Conservation (phyloP, 805 yeast species). For the Saturnispora zaruensis region DNA sequence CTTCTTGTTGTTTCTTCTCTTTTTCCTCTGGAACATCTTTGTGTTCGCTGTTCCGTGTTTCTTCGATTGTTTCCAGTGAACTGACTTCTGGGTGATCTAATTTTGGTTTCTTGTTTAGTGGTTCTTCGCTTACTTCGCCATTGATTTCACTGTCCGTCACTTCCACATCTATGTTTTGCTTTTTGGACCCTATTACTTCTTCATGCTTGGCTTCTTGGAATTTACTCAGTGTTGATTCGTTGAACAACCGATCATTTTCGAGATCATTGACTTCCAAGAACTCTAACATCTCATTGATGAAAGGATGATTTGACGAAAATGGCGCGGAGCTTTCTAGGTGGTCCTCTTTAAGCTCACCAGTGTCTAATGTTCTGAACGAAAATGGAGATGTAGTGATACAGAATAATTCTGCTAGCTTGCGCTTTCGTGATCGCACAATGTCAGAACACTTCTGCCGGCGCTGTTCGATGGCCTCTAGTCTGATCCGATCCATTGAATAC, state of each 20-base stretch:
- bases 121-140: not conserved
- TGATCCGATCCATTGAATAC: slow-evolving; percentile 32
- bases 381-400: slow-evolving; percentile 47
- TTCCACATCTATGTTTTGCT: slow-evolving; percentile 13
- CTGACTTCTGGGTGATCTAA: not conserved
- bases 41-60: not conserved
- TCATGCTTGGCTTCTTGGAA: not conserved
- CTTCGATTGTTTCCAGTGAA: not conserved
- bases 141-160: not conserved
- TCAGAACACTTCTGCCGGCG: slow-evolving; percentile 35
- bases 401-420: slow-evolving; percentile 54
- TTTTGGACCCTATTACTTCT: not conserved
- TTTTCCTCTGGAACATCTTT: not conserved
- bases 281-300: slow-evolving; percentile 25
- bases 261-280: slow-evolving; percentile 48
- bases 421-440: slow-evolving; percentile 42
- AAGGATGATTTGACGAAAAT: not conserved
- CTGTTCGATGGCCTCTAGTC: slow-evolving; percentile 38
- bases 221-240: slow-evolving; percentile 2
- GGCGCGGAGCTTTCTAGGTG: not conserved
- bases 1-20: not conserved
- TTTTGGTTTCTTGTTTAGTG: slow-evolving; percentile 1
- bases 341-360: slow-evolving; percentile 29
- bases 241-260: slow-evolving; percentile 37
- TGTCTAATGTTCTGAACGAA: slow-evolving; percentile 34